Evolutionary conservation across 805 yeast genomes (phyloP), one percentile per base, ranked within the genome.

Genomic region (Candida tammaniensis): DNA sequence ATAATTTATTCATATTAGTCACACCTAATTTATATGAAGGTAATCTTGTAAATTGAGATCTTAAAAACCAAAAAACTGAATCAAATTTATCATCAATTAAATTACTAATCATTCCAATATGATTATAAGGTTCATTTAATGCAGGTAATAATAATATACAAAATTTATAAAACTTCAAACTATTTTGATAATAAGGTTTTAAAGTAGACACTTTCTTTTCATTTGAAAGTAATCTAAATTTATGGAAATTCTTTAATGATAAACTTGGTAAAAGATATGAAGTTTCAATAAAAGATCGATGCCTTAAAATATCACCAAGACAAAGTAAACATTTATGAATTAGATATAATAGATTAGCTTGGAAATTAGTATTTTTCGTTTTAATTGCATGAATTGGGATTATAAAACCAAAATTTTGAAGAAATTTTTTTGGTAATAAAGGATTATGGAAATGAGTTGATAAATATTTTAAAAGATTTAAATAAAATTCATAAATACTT

Each of bases 81-180:
- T 59, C 58, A 38, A 61, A 68, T 33, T 67, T 68, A 40, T 72
- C 74, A 36, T 68, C 72, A 30, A 64, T 38, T n/a, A 53, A 32
- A 39, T 66, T 65, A 40, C 48, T 43, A 15, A 68, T 61, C 50
- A 65, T 71, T 3, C 81, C 85, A 30, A 76, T 66, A 44, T 76
- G 80, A 44, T 76, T 76, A 45, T 74, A 74, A 18, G 78, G 81
- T 47, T 81, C 88, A 34, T 84, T 84, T 37, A 80, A 64, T 0
- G 86, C 75, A 1, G 91, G 89, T 17, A 81, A 54, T 13, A 82
- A 56, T 17, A 74, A 49, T 20, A 77, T 70, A 13, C 86, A 78
- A 28, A 66, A 54, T 31, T 72, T 67, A 46, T 79, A 77, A 41
- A 49, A 58, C 20, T 44, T 47, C 19, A 63, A 39, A 2, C 70